Evolutionary conservation across 768 basidiomycete genomes (phyloP).

Genomic region (Boletus pseudo-olivaceus): DNA sequence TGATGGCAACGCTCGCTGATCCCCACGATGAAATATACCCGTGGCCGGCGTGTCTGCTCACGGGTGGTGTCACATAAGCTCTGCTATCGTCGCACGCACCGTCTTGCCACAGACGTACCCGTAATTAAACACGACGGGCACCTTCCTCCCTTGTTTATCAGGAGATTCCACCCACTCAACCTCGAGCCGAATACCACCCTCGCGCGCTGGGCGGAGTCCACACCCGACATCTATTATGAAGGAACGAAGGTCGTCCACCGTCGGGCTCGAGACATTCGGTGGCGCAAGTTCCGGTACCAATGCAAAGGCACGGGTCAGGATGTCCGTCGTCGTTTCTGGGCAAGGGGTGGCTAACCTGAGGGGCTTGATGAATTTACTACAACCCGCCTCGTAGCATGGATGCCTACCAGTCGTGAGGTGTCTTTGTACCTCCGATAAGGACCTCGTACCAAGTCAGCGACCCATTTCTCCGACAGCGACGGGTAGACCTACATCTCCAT

Average conservation of each 20-base stretch:
- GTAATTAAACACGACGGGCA: slow-evolving; percentile 56
- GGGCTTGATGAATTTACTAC: background rate
- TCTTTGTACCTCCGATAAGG: slow-evolving; percentile 58
- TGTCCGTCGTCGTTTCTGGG: slow-evolving; percentile 45
- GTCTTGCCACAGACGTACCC: slow-evolving; percentile 17
- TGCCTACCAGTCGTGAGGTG: slow-evolving; percentile 53
- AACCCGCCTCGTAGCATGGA: background rate
- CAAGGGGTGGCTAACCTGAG: slow-evolving; percentile 1
- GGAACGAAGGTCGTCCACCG: slow-evolving; percentile 44
- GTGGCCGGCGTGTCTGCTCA: slow-evolving; percentile 48
- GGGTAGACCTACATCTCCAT: slow-evolving; percentile 34
- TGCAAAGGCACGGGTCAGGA: slow-evolving; percentile 48
- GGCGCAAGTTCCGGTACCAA: slow-evolving; percentile 56
- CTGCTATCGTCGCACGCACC: background rate
- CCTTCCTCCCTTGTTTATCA: slow-evolving; percentile 21
- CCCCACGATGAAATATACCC: slow-evolving; percentile 64
- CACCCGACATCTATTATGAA: slow-evolving; percentile 46
- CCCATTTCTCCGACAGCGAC: background rate
- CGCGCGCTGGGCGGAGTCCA: slow-evolving; percentile 43
- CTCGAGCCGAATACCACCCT: slow-evolving; percentile 59
- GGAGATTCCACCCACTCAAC: slow-evolving; percentile 36
- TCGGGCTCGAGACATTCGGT: slow-evolving; percentile 44
- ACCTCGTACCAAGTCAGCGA: slow-evolving; percentile 27
- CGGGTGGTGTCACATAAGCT: background rate
- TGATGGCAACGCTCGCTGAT: slow-evolving; percentile 46